A percentile compares a stretch with the other conserved stretches of the same genome.
Conservation (phyloP, 78 protist genomes). For the Bigelowiella natans region DNA sequence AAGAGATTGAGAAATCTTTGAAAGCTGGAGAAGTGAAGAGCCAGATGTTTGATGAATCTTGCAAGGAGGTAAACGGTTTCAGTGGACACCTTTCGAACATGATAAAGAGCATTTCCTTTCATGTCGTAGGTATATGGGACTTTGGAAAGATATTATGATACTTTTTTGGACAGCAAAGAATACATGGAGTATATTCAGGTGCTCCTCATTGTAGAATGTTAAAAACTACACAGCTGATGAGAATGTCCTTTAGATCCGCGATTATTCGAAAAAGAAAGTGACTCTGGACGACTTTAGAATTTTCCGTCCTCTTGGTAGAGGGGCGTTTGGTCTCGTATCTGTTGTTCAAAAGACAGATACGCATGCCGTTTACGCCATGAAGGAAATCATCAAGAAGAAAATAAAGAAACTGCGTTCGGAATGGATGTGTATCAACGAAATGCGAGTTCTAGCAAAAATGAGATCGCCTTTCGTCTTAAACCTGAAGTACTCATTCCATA, state of each 20-base stretch:
- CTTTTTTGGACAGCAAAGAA: not conserved
- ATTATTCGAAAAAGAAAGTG: not conserved
- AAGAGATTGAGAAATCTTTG: not conserved
- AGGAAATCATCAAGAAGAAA: not conserved
- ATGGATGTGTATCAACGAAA: not conserved
- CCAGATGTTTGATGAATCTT: not conserved
- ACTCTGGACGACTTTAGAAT: not conserved
- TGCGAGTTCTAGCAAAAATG: not conserved
- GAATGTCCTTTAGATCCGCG: not conserved
- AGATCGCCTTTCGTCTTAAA: constrained; percentile 5
- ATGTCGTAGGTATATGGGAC: not conserved
- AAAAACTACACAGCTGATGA: no score
- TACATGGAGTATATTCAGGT: not conserved
- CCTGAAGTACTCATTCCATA: not conserved
- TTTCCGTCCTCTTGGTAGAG: not conserved
- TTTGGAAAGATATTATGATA: not conserved
- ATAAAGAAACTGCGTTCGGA: not conserved
- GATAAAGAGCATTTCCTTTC: no score
- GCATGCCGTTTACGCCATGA: constrained; percentile 1
- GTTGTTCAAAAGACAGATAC: not conserved
- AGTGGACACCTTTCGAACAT: no score
- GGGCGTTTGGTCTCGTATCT: not conserved
- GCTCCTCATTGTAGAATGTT: not conserved
- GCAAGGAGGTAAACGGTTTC: not conserved
- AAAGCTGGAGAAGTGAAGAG: not conserved